Base-by-base conservation (phyloP, 2,329 filamentous ascomycete genomes). In the Camptophora hylomeconis region DNA sequence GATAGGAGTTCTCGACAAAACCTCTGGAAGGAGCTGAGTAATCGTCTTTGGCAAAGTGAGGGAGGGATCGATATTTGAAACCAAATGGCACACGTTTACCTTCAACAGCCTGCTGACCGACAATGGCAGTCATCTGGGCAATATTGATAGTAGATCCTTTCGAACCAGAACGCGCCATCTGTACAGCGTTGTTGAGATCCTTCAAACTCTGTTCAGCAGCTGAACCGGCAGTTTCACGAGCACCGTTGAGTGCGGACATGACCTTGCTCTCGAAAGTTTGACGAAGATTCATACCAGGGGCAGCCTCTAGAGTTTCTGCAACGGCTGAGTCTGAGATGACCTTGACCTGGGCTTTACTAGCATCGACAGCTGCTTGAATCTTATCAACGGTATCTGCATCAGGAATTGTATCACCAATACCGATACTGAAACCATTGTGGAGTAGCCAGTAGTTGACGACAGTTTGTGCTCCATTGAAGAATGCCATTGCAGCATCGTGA, bases 91-190 rank as follows among this genome's bases (percentile, higher is more conserved):
- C 93, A 65, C 89, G 89, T 60, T 93, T 93, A 48, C 89, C 92
- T 61, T 98, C 89, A 6, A 98, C 84, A 41, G 92, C 92, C 54
- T 98, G 92, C 54, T 98, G 89, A 42, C 92, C 89, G 36, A 99
- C 92, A 40, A 95, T 72, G 15, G 89, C 89, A 38, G 86, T 92
- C 89, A 99, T 98, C 58, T 99, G 89, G 10, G 92, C 94, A 46
- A 99, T 95, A 55, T 99, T 99, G 66, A 98, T 95, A 8, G 83
- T 87, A 2, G 89, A 95, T 53, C 89, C 89, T 65, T 99, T 99
- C 44, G 92, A 98, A 48, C 89, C 89, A 35, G 89, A 94, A 30
- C 77, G 75, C 36, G 92, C 84, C 81, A 95, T 99, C 50, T 84
- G 82, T 31, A 92, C 83, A 28, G 87, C 87, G 48, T 95, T 94